Evolutionary conservation across 352 stramenopile species (phyloP).

Genomic region (Phytophthora constricta): DNA sequence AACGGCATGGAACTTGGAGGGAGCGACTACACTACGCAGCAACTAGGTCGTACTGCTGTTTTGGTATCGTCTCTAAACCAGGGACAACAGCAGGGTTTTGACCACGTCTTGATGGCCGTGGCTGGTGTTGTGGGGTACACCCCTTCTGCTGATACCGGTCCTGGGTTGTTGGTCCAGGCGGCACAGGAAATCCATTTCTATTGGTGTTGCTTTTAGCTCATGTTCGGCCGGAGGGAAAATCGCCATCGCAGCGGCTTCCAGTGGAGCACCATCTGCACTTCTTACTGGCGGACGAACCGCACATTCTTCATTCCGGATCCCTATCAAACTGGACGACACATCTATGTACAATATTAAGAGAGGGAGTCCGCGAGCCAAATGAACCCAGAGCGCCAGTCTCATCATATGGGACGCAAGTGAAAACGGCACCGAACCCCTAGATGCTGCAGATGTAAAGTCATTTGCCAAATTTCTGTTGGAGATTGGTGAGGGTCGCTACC

Average conservation of each 20-base stretch:
- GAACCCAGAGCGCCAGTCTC: not conserved
- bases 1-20: too few species aligned
- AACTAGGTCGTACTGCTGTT: not conserved
- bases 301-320: constrained; percentile 43
- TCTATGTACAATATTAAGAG: constrained; percentile 22
- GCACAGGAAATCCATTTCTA: constrained; percentile 43
- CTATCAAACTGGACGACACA: constrained; percentile 16
- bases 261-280: constrained; percentile 38
- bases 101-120: not conserved
- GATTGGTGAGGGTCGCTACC: too few species aligned
- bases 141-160: constrained; percentile 12
- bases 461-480: too few species aligned
- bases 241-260: constrained; percentile 34
- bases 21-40: not conserved
- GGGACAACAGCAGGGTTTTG: not conserved
- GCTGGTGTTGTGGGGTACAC: too few species aligned
- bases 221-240: constrained; percentile 26
- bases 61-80: not conserved
- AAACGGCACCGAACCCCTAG: too few species aligned
- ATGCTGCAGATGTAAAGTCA: too few species aligned
- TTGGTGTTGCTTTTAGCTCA: constrained; percentile 31
- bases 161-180: constrained; percentile 43
- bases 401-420: not conserved
- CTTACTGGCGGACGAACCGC: constrained; percentile 38
- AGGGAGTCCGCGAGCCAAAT: not conserved